Percentiles rank a stretch among this genome's conserved stretches.
Evolutionary conservation across 768 basidiomycete genomes (phyloP).

Genomic region (Hericium alpestre): DNA sequence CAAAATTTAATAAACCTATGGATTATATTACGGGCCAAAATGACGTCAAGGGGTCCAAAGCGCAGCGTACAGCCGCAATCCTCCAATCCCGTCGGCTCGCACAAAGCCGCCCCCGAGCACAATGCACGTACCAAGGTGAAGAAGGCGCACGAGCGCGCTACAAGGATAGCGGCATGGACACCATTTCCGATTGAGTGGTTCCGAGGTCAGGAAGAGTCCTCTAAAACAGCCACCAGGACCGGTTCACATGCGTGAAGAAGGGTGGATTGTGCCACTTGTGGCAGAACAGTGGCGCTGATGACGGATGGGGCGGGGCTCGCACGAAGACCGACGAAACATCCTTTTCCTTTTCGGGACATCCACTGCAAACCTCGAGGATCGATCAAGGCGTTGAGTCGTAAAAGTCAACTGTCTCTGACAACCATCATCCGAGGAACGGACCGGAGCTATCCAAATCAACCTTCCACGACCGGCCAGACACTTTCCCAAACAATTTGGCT

Average conservation of each 20-base stretch:
- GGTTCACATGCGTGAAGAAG: not conserved
- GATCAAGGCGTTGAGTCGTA: conserved; percentile 8
- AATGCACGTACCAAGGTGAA: not conserved
- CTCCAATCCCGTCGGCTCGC: not conserved
- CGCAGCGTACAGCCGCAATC: not conserved
- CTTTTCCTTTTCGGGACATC: conserved; percentile 4
- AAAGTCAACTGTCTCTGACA: conserved; percentile 3
- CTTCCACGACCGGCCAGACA: too few relatives aligned
- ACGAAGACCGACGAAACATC: not conserved
- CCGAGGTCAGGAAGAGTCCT: not conserved
- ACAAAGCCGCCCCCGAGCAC: not conserved
- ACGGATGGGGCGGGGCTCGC: not conserved
- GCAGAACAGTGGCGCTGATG: not conserved
- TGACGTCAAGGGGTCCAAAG: not conserved
- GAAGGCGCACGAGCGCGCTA: not conserved
- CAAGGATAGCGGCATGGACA: not conserved
- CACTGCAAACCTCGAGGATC: conserved; percentile 1
- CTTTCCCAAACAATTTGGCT: too few relatives aligned
- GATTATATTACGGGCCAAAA: not conserved
- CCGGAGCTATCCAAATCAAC: too few relatives aligned
- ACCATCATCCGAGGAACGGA: too few relatives aligned
- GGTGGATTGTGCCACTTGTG: not conserved
- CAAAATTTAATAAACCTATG: too few relatives aligned
- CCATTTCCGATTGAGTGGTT: not conserved
- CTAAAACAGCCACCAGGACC: not conserved